Conservation (phyloP, 306 rosid species). For the Sechiopsis laciniata region DNA sequence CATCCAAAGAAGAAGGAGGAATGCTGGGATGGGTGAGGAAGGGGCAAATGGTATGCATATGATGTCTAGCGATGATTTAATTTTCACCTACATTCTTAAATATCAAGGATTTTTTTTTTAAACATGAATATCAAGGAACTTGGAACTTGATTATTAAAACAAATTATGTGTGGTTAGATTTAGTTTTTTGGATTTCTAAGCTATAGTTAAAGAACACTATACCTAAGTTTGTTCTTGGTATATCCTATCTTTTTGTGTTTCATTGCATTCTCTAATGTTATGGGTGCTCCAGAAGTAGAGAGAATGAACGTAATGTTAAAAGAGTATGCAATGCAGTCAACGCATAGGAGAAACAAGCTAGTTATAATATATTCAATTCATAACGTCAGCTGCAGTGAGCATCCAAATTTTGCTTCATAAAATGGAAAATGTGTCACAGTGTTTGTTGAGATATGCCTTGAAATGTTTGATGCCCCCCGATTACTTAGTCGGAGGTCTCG, state of each 20-base stretch:
- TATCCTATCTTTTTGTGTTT: background rate
- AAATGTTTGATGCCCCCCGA: too few relatives aligned
- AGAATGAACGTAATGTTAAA: background rate
- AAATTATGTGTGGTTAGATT: background rate
- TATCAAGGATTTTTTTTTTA: background rate
- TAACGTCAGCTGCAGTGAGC: background rate
- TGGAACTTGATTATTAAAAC: background rate
- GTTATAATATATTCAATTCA: background rate
- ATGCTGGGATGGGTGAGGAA: constrained; percentile 96
- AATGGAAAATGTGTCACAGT: background rate
- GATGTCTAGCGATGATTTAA: background rate
- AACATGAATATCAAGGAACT: background rate
- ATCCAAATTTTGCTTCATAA: background rate
- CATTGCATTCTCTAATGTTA: background rate
- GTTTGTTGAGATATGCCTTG: too few relatives aligned
- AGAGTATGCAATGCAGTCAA: background rate
- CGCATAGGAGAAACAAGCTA: background rate
- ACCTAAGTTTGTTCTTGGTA: background rate
- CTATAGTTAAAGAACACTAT: background rate
- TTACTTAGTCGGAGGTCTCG: too few relatives aligned
- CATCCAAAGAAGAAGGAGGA: constrained; percentile 87
- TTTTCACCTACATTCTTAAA: constrained; percentile 13
- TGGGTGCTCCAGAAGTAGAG: background rate
- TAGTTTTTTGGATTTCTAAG: background rate
- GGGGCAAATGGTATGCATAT: constrained; percentile 74